Evolutionary conservation across 768 basidiomycete genomes (phyloP).

Genomic region (Fomitopsis pulvina): DNA sequence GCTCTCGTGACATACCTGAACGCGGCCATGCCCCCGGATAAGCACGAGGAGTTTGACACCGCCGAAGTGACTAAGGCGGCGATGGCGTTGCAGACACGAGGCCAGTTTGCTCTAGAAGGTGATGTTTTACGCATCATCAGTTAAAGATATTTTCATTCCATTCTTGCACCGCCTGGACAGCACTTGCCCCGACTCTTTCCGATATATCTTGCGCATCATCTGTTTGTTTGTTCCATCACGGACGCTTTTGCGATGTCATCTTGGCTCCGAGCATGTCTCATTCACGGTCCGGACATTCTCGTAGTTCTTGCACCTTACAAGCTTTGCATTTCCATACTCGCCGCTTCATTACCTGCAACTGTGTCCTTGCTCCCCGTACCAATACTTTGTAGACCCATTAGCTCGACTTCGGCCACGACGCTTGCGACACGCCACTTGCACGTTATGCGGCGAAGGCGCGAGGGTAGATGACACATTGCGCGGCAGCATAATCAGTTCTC

Average conservation of each 20-base stretch:
- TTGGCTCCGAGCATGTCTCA: neutral
- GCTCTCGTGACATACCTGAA: conserved; percentile 67
- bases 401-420: no score
- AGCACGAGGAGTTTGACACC: conserved; percentile 79
- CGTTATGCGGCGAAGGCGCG: no score
- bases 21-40: conserved; percentile 69
- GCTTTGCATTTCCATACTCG: neutral
- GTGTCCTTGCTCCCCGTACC: neutral
- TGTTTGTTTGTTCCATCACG: neutral
- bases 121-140: conserved; percentile 23
- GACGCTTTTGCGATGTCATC: neutral
- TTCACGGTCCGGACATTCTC: neutral
- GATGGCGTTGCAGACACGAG: conserved; percentile 23
- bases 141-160: neutral
- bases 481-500: no score
- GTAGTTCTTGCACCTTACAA: neutral
- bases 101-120: conserved; percentile 25
- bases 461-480: no score
- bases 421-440: no score
- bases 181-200: neutral
- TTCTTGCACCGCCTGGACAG: neutral
- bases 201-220: neutral
- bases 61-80: conserved; percentile 47
- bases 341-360: neutral
- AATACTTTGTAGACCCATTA: neutral